Evolutionary conservation across 148 eudicot species (phyloP).

Genomic region (Diospyros lotus): DNA sequence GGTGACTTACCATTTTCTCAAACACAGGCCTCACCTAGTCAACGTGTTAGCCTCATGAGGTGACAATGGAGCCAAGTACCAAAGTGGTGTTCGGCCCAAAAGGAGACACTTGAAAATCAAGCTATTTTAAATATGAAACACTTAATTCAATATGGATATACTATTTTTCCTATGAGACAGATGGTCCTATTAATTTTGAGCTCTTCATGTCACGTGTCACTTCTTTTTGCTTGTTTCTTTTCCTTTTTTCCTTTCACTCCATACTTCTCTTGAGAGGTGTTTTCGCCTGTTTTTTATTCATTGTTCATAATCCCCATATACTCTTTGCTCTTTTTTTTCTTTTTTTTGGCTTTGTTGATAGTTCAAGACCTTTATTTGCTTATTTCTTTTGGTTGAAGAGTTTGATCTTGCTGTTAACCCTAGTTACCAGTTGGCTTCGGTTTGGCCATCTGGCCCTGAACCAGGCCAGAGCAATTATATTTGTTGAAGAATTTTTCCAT

Average conservation of each 20-base stretch:
- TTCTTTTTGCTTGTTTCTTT: not conserved
- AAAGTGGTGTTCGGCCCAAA: too few relatives aligned
- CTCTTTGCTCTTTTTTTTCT: not conserved
- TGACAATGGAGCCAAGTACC: too few relatives aligned
- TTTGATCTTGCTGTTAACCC: not conserved
- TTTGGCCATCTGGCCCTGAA: not conserved
- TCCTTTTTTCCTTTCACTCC: too few relatives aligned
- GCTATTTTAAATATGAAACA: too few relatives aligned
- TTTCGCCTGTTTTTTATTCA: not conserved
- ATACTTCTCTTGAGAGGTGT: not conserved
- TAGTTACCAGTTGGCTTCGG: not conserved
- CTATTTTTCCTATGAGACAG: not conserved
- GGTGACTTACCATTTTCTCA: too few relatives aligned
- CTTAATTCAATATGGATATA: too few relatives aligned
- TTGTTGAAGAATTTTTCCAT: not conserved
- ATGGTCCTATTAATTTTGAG: not conserved
- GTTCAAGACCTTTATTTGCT: not conserved
- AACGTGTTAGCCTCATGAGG: too few relatives aligned
- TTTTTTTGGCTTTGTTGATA: not conserved
- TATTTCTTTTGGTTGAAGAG: not conserved
- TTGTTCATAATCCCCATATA: not conserved
- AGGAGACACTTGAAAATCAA: too few relatives aligned
- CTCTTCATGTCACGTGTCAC: not conserved
- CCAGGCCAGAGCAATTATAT: not conserved
- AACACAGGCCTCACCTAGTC: too few relatives aligned